phyloP scores from a whole-genome alignment of 2,329 filamentous ascomycete genomes.

The Aspergillus ibericus region DNA sequence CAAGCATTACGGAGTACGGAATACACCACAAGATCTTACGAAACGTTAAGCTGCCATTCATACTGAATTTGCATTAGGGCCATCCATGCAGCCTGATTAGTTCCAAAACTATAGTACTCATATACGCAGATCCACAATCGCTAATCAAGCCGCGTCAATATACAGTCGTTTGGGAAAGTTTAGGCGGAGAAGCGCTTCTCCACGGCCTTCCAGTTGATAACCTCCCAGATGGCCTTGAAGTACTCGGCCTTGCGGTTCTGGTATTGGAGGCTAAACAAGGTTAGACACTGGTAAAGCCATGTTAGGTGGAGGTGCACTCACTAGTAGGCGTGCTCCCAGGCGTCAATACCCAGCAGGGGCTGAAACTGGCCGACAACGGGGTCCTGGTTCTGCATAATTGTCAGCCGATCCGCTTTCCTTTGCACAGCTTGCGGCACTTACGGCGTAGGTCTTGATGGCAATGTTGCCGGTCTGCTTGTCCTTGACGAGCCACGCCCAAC shows the following conservation, averaged over 20 bases:
- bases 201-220: slow-evolving; percentile 92
- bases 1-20: background rate
- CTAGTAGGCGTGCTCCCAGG: slow-evolving; percentile 96
- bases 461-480: slow-evolving; percentile 60
- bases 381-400: slow-evolving; percentile 68
- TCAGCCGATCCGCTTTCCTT: background rate
- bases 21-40: background rate
- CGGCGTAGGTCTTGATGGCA: slow-evolving; percentile 63
- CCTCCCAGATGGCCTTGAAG: slow-evolving; percentile 90
- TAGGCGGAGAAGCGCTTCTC: slow-evolving; percentile 67
- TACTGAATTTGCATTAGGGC: slow-evolving; percentile 7
- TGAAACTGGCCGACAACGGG: slow-evolving; percentile 79
- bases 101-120: slow-evolving; percentile 7
- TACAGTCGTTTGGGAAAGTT: slow-evolving; percentile 15
- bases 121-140: slow-evolving; percentile 6
- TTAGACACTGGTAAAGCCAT: slow-evolving; percentile 16
- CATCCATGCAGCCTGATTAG: slow-evolving; percentile 11
- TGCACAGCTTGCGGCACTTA: slow-evolving; percentile 30
- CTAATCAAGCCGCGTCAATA: slow-evolving; percentile 16
- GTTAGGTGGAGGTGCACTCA: slow-evolving; percentile 37
- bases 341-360: slow-evolving; percentile 85
- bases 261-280: slow-evolving; percentile 69
- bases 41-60: background rate
- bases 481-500: slow-evolving; percentile 65
- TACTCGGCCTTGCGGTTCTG: slow-evolving; percentile 97